phyloP scores from a whole-genome alignment of 352 stramenopile genomes.

The Aphanomyces invadans region DNA sequence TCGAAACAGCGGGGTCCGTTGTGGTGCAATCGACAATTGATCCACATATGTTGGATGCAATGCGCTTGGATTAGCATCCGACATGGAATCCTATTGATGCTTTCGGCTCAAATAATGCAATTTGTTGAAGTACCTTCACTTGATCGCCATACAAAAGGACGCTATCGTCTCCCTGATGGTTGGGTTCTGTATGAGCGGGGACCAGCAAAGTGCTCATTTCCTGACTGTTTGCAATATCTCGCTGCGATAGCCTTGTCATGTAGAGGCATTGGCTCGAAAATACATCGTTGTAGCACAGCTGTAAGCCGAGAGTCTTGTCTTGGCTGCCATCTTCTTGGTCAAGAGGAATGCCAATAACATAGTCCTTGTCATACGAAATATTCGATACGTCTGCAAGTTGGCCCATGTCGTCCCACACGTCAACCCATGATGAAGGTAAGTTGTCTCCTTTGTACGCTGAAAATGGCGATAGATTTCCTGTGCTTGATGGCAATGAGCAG shows the following conservation, averaged over 20 bases:
- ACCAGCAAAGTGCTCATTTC: too few species aligned
- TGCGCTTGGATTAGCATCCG: too few species aligned
- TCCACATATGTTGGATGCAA: background rate
- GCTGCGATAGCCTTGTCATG: too few species aligned
- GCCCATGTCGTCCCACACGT: conserved; percentile 10
- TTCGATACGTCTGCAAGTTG: conserved; percentile 1
- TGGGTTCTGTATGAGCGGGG: too few species aligned
- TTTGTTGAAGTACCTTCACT: background rate
- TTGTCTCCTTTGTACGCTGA: background rate
- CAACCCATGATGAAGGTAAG: background rate
- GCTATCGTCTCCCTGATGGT: background rate
- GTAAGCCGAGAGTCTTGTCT: background rate
- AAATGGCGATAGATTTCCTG: background rate
- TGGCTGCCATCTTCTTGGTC: background rate
- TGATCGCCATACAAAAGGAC: background rate
- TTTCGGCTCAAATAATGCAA: too few species aligned
- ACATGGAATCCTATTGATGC: too few species aligned
- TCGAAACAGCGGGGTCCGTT: background rate
- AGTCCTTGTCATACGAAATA: conserved; percentile 7
- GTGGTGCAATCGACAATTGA: background rate
- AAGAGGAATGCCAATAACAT: background rate
- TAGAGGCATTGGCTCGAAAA: background rate
- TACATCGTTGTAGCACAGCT: background rate
- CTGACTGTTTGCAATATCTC: too few species aligned
- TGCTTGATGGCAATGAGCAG: background rate